Percentiles rank a stretch among this genome's conserved stretches.
Evolutionary conservation across 257 asterid genomes (phyloP).

Genomic region (Apocynum venetum): DNA sequence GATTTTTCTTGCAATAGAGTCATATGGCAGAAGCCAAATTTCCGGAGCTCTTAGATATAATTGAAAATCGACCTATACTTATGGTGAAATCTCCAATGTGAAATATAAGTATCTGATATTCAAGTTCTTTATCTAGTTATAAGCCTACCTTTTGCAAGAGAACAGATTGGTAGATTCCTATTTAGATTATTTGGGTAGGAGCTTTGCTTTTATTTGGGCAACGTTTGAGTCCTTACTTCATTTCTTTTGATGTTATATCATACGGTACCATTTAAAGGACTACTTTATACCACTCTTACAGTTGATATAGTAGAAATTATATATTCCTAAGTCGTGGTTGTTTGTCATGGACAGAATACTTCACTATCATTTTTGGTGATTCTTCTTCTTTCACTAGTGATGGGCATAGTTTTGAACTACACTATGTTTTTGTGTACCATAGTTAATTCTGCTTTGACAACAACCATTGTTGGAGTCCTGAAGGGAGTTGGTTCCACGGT

Average conservation of each 20-base stretch:
- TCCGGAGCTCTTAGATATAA: too few relatives aligned
- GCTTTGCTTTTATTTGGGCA: background rate
- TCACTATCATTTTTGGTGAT: conserved; percentile 55
- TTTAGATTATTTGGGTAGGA: background rate
- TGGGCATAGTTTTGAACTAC: conserved; percentile 90
- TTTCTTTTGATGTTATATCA: background rate
- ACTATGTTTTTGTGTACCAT: conserved; percentile 98
- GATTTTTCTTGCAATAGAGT: background rate
- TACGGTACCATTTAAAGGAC: background rate
- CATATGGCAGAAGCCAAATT: background rate
- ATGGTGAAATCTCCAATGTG: background rate
- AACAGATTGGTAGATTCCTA: background rate
- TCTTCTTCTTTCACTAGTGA: conserved; percentile 81
- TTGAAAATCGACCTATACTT: too few relatives aligned
- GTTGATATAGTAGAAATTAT: background rate
- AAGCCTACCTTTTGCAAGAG: background rate
- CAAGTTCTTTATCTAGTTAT: background rate
- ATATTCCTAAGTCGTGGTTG: background rate
- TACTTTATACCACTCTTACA: background rate
- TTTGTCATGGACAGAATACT: conserved; percentile 49
- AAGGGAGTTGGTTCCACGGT: conserved; percentile 98
- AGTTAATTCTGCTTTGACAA: conserved; percentile 94
- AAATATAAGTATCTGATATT: background rate
- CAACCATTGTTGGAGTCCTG: conserved; percentile 97
- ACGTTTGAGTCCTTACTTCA: background rate